These are phyloP conservation scores for Ophiostoma himal-ulmi DNA, from an alignment of 2,329 filamentous ascomycete species.

Conservation along the genomic window DNA sequence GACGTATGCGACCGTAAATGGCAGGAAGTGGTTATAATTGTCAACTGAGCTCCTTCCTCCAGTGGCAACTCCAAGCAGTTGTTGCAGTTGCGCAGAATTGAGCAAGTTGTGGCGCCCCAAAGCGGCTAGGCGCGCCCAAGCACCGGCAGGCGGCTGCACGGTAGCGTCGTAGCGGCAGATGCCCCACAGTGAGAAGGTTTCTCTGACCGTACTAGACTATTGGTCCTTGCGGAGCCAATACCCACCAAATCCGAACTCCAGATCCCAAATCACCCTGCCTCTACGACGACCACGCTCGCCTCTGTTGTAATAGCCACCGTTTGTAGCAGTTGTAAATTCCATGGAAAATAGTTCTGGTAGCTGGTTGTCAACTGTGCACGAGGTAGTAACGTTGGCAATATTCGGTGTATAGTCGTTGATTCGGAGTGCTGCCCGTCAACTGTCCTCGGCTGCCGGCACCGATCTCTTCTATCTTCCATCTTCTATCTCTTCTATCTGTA, in stretches of 20 bases:
- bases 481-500: not conserved
- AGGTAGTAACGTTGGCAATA: not conserved
- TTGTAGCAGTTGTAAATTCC: not conserved
- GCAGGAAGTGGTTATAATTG: not conserved
- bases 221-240: not conserved
- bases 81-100: slow-evolving; percentile 40
- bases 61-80: not conserved
- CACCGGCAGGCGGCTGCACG: slow-evolving; percentile 5
- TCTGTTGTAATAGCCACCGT: not conserved
- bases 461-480: no score
- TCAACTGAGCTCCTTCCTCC: not conserved
- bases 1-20: not conserved
- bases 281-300: not conserved
- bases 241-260: no score
- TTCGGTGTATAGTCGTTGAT: not conserved
- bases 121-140: slow-evolving; percentile 21
- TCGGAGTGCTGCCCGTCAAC: not conserved
- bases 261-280: no score
- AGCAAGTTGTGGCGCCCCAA: slow-evolving; percentile 41
- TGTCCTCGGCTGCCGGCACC: not conserved
- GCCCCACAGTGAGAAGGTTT: slow-evolving; percentile 22
- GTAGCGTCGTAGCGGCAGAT: not conserved
- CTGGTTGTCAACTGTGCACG: not conserved
- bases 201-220: not conserved
- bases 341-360: not conserved